phyloP scores from a whole-genome alignment of 805 yeast species.

The Yarrowia sp. region DNA sequence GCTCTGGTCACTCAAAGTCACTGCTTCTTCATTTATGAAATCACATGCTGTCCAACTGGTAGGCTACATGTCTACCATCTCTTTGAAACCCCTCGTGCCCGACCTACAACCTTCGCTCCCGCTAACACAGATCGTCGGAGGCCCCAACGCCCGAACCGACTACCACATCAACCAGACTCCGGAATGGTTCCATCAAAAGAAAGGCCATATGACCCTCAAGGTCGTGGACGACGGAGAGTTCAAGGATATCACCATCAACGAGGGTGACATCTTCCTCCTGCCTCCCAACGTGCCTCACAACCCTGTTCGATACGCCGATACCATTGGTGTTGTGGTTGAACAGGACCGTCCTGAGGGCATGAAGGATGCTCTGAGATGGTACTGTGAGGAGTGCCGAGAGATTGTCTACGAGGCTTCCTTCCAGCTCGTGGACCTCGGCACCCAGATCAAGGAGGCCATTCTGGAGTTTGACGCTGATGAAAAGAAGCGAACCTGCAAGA shows the following conservation, averaged over 20 bases:
- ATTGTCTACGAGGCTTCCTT: constrained; percentile 73
- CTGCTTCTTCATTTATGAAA: too few species aligned
- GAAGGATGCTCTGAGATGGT: constrained; percentile 84
- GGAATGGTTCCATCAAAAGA: constrained; percentile 87
- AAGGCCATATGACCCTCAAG: constrained; percentile 82
- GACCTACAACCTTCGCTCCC: too few species aligned
- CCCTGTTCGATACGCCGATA: constrained; percentile 84
- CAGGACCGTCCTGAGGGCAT: constrained; percentile 82
- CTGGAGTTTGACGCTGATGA: constrained; percentile 67
- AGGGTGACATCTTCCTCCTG: constrained; percentile 86
- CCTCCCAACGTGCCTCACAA: constrained; percentile 89
- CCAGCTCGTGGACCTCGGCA: constrained; percentile 81
- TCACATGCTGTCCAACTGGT: too few species aligned
- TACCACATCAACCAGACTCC: constrained; percentile 94
- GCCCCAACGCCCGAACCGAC: constrained; percentile 93
- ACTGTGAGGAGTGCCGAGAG: constrained; percentile 69
- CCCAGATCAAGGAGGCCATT: constrained; percentile 87
- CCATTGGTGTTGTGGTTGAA: constrained; percentile 90
- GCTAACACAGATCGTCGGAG: constrained; percentile 72
- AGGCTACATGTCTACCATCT: too few species aligned
- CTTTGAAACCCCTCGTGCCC: too few species aligned
- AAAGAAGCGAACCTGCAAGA: constrained; percentile 70
- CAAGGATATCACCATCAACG: constrained; percentile 73
- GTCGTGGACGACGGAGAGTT: constrained; percentile 84
- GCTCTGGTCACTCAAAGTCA: too few species aligned